Conservation (phyloP, 2,329 filamentous ascomycete genomes). For the Fusarium liriodendri region DNA sequence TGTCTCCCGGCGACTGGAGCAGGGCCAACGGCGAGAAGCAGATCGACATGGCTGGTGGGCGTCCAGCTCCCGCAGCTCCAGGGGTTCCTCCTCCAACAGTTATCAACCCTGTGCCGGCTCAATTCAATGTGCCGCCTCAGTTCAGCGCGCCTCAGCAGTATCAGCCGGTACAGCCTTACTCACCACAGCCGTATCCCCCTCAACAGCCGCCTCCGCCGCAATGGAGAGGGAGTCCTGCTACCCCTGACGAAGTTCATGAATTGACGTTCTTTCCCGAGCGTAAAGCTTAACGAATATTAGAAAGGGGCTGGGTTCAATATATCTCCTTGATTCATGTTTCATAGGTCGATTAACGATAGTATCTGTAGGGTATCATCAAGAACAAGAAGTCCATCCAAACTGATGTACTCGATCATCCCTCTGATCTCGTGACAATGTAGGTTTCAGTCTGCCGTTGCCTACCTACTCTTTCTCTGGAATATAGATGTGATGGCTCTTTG, state of each 20-base stretch:
- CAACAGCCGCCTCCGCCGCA: not conserved
- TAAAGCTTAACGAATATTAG: not conserved
- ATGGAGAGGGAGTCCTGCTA: constrained; percentile 9
- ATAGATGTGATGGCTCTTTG: not conserved
- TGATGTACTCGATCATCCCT: not conserved
- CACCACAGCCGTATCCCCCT: not conserved
- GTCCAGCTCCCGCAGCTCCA: not conserved
- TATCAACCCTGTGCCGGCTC: not conserved
- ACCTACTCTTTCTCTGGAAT: not conserved
- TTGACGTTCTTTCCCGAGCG: constrained; percentile 3
- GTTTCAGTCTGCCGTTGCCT: not conserved
- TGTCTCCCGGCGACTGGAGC: constrained; percentile 24
- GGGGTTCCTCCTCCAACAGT: not conserved
- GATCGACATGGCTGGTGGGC: constrained; percentile 14
- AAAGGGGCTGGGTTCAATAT: not conserved
- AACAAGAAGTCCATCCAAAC: not conserved
- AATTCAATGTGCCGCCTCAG: not conserved
- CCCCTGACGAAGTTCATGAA: constrained; percentile 1
- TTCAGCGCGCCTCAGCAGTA: not conserved
- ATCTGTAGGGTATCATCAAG: constrained; percentile 6
- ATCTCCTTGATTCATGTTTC: not conserved
- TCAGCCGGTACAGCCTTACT: not conserved
- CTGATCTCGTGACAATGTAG: not conserved
- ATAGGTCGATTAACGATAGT: constrained; percentile 5
- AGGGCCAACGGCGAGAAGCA: constrained; percentile 18